A percentile compares a stretch with the other conserved stretches of the same genome.
These are phyloP conservation scores for Ottelia alismoides DNA, from an alignment of 106 monocot genomes.

Conservation along the genomic window DNA sequence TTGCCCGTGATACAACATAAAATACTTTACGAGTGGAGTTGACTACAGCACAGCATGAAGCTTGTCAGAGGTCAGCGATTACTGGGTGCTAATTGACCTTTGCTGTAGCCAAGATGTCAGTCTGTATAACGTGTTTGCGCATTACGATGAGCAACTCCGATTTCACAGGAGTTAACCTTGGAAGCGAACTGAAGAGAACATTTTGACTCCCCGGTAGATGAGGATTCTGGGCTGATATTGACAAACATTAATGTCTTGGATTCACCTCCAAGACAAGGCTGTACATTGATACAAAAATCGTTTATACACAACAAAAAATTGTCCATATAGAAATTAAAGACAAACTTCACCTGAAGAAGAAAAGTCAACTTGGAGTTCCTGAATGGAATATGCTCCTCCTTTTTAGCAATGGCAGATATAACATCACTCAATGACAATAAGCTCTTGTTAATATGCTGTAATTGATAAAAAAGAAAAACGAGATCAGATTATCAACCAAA, in stretches of 20 bases:
- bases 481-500: neutral
- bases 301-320: neutral
- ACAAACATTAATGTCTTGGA: constrained; percentile 95
- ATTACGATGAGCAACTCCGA: constrained; percentile 20
- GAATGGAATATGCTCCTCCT: constrained; percentile 85
- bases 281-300: neutral
- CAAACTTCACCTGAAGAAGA: constrained; percentile 53
- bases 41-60: too few species aligned
- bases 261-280: constrained; percentile 95
- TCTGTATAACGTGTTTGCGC: too few species aligned
- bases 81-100: too few species aligned
- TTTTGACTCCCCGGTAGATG: constrained; percentile 56
- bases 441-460: constrained; percentile 85
- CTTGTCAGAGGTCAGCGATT: too few species aligned
- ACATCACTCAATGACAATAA: constrained; percentile 80
- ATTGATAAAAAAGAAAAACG: neutral
- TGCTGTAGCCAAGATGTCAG: too few species aligned
- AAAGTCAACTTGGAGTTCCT: constrained; percentile 89
- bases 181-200: constrained; percentile 87
- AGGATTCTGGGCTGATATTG: constrained; percentile 64
- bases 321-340: neutral
- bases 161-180: constrained; percentile 73
- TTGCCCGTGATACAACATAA: too few species aligned
- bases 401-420: constrained; percentile 73
- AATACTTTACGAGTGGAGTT: too few species aligned